Evolutionary conservation across 305 asterid genomes (phyloP), one percentile per base, ranked within the genome.

Genomic region (Lippia alba): DNA sequence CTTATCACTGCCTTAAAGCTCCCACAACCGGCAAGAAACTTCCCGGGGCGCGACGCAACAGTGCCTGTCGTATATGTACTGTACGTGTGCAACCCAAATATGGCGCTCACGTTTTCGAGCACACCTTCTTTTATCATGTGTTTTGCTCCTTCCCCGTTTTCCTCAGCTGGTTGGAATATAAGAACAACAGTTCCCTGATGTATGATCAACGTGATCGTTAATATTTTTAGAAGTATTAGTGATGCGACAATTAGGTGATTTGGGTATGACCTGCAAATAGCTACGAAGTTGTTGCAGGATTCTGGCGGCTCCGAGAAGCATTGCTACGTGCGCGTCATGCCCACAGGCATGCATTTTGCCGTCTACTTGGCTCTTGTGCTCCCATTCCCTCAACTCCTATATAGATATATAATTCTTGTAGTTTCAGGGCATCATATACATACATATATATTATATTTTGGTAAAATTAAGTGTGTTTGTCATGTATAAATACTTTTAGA

Each of bases 341-440:
- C 84, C 89, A 61, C 89, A 84, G 6, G 87, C 89, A 69, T 84
- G 87, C 89, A 84, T 84, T 71, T 82, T 82, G 4, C 89, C 89
- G 10, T 80, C 80, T 30, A 82, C 72, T 61, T 57, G 66, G 72
- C 89, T 84, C 72, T 78, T 82, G 75, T 80, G 78, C 54, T 84
- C 76, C 85, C 80, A 71, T 48, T 80, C 80, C 54, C 66, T 65
- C 79, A 84, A 57, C 74, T 84, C 89, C 89, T 84, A 18, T 49
- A 49, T n/a, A 45, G 5, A 49, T 2, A 30, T 11, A 11, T 19
- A 8, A 34, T 24, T 24, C 30, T 24, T 24, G 1, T 24, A 24
- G 3, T 24, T 24, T 24, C 30, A 1, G 30, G 1, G 3, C 30
- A 24, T 24, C 30, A 24, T 49, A 49, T 7, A 45, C n/a, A 17